These are phyloP conservation scores for Globisporangium lucens DNA, from an alignment of 352 stramenopile species.

Conservation along the genomic window DNA sequence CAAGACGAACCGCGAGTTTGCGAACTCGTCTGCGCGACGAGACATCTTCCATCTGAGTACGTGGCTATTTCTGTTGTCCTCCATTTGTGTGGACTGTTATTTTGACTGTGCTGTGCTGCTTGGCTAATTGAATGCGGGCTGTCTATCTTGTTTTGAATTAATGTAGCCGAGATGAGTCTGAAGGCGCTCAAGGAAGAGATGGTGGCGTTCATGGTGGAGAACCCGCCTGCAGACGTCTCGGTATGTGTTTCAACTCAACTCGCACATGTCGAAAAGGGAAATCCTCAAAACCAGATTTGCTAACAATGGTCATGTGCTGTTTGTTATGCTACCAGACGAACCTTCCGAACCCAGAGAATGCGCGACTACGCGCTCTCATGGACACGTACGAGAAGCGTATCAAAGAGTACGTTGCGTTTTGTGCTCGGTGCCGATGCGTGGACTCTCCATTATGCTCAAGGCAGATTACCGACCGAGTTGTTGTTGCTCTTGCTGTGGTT, in stretches of 20 bases:
- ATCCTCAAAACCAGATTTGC: background rate
- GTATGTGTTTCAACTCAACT: conserved; percentile 19
- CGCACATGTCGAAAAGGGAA: background rate
- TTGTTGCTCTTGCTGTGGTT: background rate
- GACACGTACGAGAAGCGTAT: conserved; percentile 44
- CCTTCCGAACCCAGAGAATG: conserved; percentile 61
- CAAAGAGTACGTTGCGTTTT: conserved; percentile 23
- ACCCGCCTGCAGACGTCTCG: conserved; percentile 42
- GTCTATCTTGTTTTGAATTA: background rate
- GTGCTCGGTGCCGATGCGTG: background rate
- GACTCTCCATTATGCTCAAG: background rate
- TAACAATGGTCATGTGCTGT: background rate
- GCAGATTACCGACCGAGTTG: background rate
- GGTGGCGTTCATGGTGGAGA: conserved; percentile 51
- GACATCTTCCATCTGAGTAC: conserved; percentile 71
- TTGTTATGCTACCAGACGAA: conserved; percentile 25
- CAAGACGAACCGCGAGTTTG: conserved; percentile 68
- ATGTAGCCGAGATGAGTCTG: conserved; percentile 50
- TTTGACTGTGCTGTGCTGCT: background rate
- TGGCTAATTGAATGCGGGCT: background rate
- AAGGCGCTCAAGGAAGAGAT: conserved; percentile 64
- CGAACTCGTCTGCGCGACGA: conserved; percentile 42
- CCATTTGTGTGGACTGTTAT: background rate
- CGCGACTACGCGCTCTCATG: conserved; percentile 46
- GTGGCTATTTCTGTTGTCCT: conserved; percentile 1